Evolutionary conservation across 225 moss, liverwort and hornwort genomes (phyloP).

Genomic region (Pleurozium schreberi): DNA sequence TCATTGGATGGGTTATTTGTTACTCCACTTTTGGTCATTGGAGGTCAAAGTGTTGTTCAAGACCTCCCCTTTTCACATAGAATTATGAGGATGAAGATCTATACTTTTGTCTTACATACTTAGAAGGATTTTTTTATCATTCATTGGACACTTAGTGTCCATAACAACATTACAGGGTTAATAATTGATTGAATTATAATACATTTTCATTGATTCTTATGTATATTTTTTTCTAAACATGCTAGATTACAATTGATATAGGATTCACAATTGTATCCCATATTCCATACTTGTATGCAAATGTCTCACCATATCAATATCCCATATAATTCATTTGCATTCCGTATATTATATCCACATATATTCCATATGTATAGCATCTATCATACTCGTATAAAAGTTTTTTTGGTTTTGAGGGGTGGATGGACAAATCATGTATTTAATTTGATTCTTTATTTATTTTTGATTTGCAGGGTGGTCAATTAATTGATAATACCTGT

Average conservation of each 20-base stretch:
- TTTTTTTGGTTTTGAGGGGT: neutral
- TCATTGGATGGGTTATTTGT: too few species aligned
- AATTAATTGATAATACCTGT: neutral
- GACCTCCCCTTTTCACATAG: neutral
- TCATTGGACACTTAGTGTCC: neutral
- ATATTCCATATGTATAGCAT: too few species aligned
- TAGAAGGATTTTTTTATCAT: neutral
- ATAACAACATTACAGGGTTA: neutral
- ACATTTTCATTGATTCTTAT: neutral
- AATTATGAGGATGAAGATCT: neutral
- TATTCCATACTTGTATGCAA: too few species aligned
- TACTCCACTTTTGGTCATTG: too few species aligned
- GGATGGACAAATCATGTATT: fast-evolving
- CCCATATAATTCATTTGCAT: neutral
- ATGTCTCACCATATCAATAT: neutral
- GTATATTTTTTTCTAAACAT: neutral
- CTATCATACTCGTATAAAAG: neutral
- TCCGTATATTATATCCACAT: too few species aligned
- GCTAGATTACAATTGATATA: too few species aligned
- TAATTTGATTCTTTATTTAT: neutral
- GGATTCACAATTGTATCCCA: neutral
- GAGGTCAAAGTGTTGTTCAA: neutral
- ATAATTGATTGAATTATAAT: neutral
- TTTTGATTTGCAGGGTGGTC: too few species aligned
- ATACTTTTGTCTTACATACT: neutral